A percentile compares a stretch with the other conserved stretches of the same genome.
Evolutionary conservation across 129 eudicot species (phyloP).

Genomic region (Artemisia tridentata): DNA sequence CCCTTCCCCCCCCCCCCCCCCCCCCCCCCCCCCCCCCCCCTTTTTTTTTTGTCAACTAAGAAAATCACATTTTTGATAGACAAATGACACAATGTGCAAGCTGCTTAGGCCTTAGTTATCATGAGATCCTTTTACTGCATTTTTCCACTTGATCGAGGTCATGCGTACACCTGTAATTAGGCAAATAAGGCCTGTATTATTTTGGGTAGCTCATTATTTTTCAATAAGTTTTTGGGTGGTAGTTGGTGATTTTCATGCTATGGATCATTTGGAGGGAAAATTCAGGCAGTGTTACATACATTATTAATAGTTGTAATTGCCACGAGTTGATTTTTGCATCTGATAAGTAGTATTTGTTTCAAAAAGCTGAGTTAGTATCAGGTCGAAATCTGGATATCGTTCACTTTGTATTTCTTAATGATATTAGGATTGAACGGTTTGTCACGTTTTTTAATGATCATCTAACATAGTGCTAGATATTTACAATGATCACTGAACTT

Average conservation of each 20-base stretch:
- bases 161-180: neutral
- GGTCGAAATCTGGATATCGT: neutral
- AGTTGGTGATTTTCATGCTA: conserved; percentile 7
- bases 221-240: conserved; percentile 1
- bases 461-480: neutral
- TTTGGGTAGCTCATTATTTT: neutral
- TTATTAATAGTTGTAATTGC: neutral
- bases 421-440: neutral
- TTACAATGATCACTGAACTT: no score
- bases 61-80: neutral
- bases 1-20: no score
- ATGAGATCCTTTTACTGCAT: neutral
- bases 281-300: conserved; percentile 6
- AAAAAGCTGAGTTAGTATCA: conserved; percentile 4
- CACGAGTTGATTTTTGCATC: neutral
- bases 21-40: no score
- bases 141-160: conserved; percentile 4
- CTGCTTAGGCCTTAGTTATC: no score
- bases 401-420: neutral
- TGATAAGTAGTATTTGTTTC: neutral
- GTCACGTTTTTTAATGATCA: neutral
- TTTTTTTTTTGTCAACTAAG: no score
- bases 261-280: neutral
- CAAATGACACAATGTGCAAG: no score
- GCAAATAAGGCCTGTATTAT: conserved; percentile 11